phyloP scores from a whole-genome alignment of 2,329 filamentous ascomycete species.

The Diaporthe humulicola region DNA sequence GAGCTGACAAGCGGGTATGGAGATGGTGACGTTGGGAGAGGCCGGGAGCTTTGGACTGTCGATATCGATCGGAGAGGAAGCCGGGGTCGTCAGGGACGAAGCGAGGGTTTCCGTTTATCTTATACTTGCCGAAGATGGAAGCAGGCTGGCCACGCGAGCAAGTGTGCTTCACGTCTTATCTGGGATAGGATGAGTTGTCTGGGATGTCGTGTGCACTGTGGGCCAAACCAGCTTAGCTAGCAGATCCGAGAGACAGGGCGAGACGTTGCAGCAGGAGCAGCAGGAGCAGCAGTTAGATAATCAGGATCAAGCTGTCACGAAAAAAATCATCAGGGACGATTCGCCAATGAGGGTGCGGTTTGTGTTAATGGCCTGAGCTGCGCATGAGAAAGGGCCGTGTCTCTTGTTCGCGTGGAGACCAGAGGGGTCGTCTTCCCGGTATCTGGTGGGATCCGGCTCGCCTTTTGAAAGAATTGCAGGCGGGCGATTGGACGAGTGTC shows the following conservation, averaged over 20 bases:
- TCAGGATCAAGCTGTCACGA: conserved; percentile 14
- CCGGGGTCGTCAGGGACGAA: conserved; percentile 13
- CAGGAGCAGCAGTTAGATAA: conserved; percentile 12
- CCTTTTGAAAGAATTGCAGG: conserved; percentile 23
- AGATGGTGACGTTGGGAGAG: neutral
- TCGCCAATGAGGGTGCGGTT: conserved; percentile 17
- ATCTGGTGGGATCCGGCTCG: conserved; percentile 23
- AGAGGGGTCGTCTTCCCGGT: conserved; percentile 2
- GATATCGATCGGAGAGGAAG: conserved; percentile 1
- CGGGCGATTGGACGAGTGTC: conserved; percentile 26
- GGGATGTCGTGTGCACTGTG: conserved; percentile 22
- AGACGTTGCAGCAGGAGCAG: conserved; percentile 9
- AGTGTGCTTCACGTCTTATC: conserved; percentile 9
- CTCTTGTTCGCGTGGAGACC: conserved; percentile 22
- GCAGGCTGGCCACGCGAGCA: conserved; percentile 4
- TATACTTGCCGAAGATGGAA: conserved; percentile 32
- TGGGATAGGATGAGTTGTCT: conserved; percentile 35
- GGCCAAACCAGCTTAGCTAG: neutral
- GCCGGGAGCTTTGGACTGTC: neutral
- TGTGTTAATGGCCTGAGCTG: conserved; percentile 36
- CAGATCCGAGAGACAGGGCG: neutral
- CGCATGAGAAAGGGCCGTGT: conserved; percentile 27
- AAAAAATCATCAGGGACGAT: conserved; percentile 16
- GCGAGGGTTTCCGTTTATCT: conserved; percentile 22
- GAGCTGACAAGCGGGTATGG: conserved; percentile 44